Conservation (phyloP, 1,284 basidiomycete species). For the Boletus semigastroideus region DNA sequence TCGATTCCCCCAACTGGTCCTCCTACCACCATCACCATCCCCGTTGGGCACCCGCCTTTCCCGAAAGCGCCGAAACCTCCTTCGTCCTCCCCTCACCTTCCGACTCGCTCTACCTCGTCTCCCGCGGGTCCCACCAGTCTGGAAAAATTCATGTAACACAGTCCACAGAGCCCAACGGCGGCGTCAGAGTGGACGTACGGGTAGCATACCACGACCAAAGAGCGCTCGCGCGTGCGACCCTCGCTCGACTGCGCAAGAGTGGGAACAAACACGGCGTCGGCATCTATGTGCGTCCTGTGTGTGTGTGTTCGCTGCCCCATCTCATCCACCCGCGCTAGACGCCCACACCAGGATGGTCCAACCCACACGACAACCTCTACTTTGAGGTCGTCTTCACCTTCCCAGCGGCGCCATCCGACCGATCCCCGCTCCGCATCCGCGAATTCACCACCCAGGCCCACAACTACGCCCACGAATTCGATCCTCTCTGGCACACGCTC, state of each 20-base stretch:
- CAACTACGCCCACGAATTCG: slow-evolving; percentile 31
- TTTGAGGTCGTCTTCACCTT: slow-evolving; percentile 36
- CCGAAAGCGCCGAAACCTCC: slow-evolving; percentile 20
- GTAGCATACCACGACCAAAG: slow-evolving; percentile 31
- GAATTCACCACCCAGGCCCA: slow-evolving; percentile 33
- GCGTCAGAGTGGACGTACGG: slow-evolving; percentile 33
- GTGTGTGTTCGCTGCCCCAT: not conserved
- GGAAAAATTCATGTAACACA: slow-evolving; percentile 33
- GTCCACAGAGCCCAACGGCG: slow-evolving; percentile 18
- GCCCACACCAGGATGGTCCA: slow-evolving; percentile 2
- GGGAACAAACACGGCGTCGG: slow-evolving; percentile 39
- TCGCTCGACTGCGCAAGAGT: slow-evolving; percentile 33
- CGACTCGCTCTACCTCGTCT: slow-evolving; percentile 36
- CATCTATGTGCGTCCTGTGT: slow-evolving; percentile 35
- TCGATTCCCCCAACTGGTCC: slow-evolving; percentile 19
- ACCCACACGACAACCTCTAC: slow-evolving; percentile 13
- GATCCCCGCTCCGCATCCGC: slow-evolving; percentile 25
- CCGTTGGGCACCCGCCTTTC: slow-evolving; percentile 19
- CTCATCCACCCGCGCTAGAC: slow-evolving; percentile 15
- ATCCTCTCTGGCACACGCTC: slow-evolving; percentile 30
- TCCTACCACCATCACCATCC: slow-evolving; percentile 11
- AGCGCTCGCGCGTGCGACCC: slow-evolving; percentile 30
- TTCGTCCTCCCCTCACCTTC: slow-evolving; percentile 39
- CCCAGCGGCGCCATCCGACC: slow-evolving; percentile 21
- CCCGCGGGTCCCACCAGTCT: slow-evolving; percentile 32